Conservation (phyloP, 108 stramenopile species). For the Pseudonitzschia delicatissima region DNA sequence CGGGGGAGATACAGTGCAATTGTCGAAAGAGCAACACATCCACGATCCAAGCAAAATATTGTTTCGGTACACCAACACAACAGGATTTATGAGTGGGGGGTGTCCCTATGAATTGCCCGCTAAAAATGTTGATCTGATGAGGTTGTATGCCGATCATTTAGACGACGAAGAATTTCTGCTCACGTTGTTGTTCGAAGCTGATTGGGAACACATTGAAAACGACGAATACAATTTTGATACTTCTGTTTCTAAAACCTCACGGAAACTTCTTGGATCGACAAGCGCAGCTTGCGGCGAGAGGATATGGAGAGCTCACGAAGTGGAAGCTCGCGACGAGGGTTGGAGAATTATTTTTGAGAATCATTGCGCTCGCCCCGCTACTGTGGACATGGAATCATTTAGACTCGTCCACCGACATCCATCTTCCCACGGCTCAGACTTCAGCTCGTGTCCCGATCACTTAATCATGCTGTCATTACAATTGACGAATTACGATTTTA, state of each 20-base stretch:
- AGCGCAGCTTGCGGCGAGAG: constrained; percentile 5
- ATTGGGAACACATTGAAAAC: constrained; percentile 27
- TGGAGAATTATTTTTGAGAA: constrained; percentile 24
- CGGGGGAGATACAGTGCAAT: constrained; percentile 67
- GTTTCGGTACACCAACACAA: constrained; percentile 82
- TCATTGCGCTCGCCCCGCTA: constrained; percentile 35
- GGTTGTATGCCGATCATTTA: constrained; percentile 66
- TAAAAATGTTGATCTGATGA: constrained; percentile 76
- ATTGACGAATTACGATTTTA: constrained; percentile 20
- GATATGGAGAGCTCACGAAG: constrained; percentile 14
- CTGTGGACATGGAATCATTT: constrained; percentile 14
- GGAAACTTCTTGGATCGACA: constrained; percentile 5
- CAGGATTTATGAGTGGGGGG: constrained; percentile 66
- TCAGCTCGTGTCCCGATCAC: constrained; percentile 21
- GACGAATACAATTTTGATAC: neutral
- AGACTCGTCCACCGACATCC: neutral
- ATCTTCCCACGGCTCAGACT: too few relatives aligned
- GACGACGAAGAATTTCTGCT: constrained; percentile 77
- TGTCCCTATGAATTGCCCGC: constrained; percentile 49
- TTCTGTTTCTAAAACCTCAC: neutral
- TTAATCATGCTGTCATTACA: constrained; percentile 25
- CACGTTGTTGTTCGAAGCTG: constrained; percentile 63
- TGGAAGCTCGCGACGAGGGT: constrained; percentile 27
- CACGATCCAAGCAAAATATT: constrained; percentile 71
- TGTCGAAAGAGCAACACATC: constrained; percentile 38